A percentile compares a stretch with the other conserved stretches of the same genome.
phyloP scores from a whole-genome alignment of 495 filamentous ascomycete genomes.

The Pyronema omphalodes region DNA sequence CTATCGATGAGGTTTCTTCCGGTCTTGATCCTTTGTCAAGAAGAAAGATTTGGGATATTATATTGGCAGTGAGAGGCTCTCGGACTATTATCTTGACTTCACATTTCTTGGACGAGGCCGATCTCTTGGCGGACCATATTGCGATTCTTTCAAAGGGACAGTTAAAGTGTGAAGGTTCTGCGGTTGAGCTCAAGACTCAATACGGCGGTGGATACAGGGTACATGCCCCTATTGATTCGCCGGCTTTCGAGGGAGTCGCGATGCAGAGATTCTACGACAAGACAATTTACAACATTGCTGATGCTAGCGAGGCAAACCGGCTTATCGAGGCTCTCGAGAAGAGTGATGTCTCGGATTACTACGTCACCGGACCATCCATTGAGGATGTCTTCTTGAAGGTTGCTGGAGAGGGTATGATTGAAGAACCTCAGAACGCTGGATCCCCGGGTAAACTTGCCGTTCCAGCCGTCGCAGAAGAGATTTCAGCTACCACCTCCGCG shows the following conservation, averaged over 20 bases:
- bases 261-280: slow-evolving; percentile 43
- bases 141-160: slow-evolving; percentile 57
- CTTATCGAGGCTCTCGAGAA: slow-evolving; percentile 50
- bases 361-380: slow-evolving; percentile 67
- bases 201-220: slow-evolving; percentile 62
- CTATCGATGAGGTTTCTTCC: slow-evolving; percentile 71
- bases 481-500: slow-evolving; percentile 12
- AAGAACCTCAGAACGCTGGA: slow-evolving; percentile 9
- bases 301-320: slow-evolving; percentile 41
- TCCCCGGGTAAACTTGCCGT: background rate
- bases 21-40: slow-evolving; percentile 67
- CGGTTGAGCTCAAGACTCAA: slow-evolving; percentile 51
- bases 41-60: slow-evolving; percentile 77
- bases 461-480: slow-evolving; percentile 4
- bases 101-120: slow-evolving; percentile 66
- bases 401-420: slow-evolving; percentile 45
- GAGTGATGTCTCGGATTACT: slow-evolving; percentile 45
- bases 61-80: slow-evolving; percentile 56
- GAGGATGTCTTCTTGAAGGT: slow-evolving; percentile 74
- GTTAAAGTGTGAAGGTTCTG: slow-evolving; percentile 53
- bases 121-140: slow-evolving; percentile 57
- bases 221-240: slow-evolving; percentile 40
- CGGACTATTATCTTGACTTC: slow-evolving; percentile 72
- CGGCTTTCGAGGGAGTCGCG: slow-evolving; percentile 35
- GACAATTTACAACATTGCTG: slow-evolving; percentile 46